Percentiles rank a stretch among this genome's conserved stretches.
These are phyloP conservation scores for Veloboletus limbatus DNA, from an alignment of 1,284 basidiomycete species.

Conservation along the genomic window DNA sequence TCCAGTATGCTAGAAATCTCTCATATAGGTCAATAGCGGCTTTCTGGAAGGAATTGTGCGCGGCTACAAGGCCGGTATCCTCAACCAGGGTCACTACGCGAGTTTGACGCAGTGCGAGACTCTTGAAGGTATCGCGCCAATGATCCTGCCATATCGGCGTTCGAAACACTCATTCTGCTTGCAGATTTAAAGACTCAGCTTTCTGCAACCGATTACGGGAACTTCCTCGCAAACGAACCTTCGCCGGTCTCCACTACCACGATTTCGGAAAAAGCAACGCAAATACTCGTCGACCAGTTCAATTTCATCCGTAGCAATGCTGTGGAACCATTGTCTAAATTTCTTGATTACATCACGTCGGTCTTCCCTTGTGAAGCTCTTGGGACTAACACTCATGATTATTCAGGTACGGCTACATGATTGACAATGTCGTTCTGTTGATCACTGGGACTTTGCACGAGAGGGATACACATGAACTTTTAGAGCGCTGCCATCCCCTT, in stretches of 20 bases:
- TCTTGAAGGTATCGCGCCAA: slow-evolving; percentile 67
- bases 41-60: slow-evolving; percentile 92
- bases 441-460: slow-evolving; percentile 98
- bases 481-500: slow-evolving; percentile 96
- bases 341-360: slow-evolving; percentile 96
- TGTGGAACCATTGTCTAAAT: slow-evolving; percentile 86
- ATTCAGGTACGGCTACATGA: slow-evolving; percentile 94
- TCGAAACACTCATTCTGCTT: slow-evolving; percentile 1
- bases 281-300: slow-evolving; percentile 95
- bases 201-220: slow-evolving; percentile 96
- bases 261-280: slow-evolving; percentile 94
- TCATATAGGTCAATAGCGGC: slow-evolving; percentile 67
- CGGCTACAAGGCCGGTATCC: slow-evolving; percentile 92
- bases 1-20: neutral
- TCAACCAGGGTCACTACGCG: slow-evolving; percentile 86
- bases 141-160: slow-evolving; percentile 35
- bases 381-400: slow-evolving; percentile 8
- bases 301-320: slow-evolving; percentile 92
- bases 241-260: slow-evolving; percentile 94
- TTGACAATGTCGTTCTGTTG: slow-evolving; percentile 97
- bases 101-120: slow-evolving; percentile 98
- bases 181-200: slow-evolving; percentile 91
- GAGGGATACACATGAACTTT: slow-evolving; percentile 94
- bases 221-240: slow-evolving; percentile 96
- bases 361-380: slow-evolving; percentile 30